Base-by-base conservation (phyloP, 2,329 filamentous ascomycete species). In the Xylariaceae sp. region DNA sequence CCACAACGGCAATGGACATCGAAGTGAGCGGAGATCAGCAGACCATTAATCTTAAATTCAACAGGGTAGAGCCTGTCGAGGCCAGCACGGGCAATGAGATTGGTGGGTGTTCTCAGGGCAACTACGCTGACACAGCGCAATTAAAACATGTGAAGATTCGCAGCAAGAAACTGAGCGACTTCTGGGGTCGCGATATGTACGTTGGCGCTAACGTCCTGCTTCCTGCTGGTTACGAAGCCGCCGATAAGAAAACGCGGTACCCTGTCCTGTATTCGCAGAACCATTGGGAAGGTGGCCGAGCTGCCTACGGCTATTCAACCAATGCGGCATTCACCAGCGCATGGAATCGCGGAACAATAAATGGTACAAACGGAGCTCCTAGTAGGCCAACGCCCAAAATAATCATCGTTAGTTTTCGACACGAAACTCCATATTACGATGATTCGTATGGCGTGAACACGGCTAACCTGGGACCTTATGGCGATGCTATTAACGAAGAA, bases 111-210 rank as follows among this genome's bases (percentile, higher is more conserved):
- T 53, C 36, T 5, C 61, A 63, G 20, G 61, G 61, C 29, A 63
- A 63, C 32, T 63, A 63, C 13, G 59, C 44, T 10, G 59, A 63
- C 26, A 60, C 50, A 11, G 42, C 50, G 35, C 48, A 36, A 3
- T 44, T 63, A 27, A 63, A 63, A 41, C 55, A 61, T 29, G 58
- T 63, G 11, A 63, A 63, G 53, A 63, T 63, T 29, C 59, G 39
- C 39, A 62, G 59, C 39, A 49, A 54, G 30, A 55, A 50, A 27
- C 50, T 63, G 11, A 59, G 50, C 39, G 18, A 50, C 23, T 63
- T 62, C 46, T 63, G 61, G 61, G 55, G 53, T 20, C 59, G 61
- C 40, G 61, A 64, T 51, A 64, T 63, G 59, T 64, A 64, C 44
- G 59, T 63, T 8, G 61, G 61, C 36, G 61, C 61, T 4, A 63